Conservation (phyloP, 2,329 filamentous ascomycete genomes). For the Pseudogymnoascus sp. region DNA sequence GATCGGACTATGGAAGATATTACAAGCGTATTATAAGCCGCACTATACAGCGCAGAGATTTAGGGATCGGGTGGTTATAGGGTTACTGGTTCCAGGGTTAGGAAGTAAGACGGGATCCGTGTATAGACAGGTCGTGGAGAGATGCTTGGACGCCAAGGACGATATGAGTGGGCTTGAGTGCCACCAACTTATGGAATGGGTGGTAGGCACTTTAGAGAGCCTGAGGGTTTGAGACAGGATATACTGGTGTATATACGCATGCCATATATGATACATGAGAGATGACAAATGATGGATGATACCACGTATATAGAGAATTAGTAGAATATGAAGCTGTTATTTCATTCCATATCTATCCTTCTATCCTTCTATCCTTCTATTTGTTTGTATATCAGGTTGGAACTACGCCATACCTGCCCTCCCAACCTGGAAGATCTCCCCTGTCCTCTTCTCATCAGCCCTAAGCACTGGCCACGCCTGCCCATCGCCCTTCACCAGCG, state of each 20-base stretch:
- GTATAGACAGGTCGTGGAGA: slow-evolving; percentile 36
- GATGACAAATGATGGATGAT: not conserved
- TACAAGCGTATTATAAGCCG: slow-evolving; percentile 35
- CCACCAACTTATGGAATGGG: slow-evolving; percentile 35
- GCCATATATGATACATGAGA: slow-evolving; percentile 2
- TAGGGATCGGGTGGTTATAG: slow-evolving; percentile 35
- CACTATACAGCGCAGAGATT: slow-evolving; percentile 37
- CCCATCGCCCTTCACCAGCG: slow-evolving; percentile 54
- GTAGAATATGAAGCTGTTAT: not conserved
- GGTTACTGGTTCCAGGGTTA: slow-evolving; percentile 34
- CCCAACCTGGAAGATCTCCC: slow-evolving; percentile 85
- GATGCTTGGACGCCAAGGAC: slow-evolving; percentile 33
- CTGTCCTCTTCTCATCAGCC: slow-evolving; percentile 55
- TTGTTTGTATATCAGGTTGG: not conserved
- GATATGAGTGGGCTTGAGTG: slow-evolving; percentile 33
- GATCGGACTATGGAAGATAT: slow-evolving; percentile 41
- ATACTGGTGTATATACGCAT: slow-evolving; percentile 8
- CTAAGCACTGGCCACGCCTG: slow-evolving; percentile 61
- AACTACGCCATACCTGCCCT: slow-evolving; percentile 49
- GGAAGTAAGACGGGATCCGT: slow-evolving; percentile 35
- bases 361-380: not conserved
- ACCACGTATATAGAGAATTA: not conserved
- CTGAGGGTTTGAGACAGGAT: slow-evolving; percentile 25
- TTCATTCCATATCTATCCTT: not conserved
- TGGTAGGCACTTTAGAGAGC: slow-evolving; percentile 35